A percentile compares a stretch with the other conserved stretches of the same genome.
These are phyloP conservation scores for Puccinia novopanici DNA, from an alignment of 1,284 basidiomycete genomes.

Conservation along the genomic window DNA sequence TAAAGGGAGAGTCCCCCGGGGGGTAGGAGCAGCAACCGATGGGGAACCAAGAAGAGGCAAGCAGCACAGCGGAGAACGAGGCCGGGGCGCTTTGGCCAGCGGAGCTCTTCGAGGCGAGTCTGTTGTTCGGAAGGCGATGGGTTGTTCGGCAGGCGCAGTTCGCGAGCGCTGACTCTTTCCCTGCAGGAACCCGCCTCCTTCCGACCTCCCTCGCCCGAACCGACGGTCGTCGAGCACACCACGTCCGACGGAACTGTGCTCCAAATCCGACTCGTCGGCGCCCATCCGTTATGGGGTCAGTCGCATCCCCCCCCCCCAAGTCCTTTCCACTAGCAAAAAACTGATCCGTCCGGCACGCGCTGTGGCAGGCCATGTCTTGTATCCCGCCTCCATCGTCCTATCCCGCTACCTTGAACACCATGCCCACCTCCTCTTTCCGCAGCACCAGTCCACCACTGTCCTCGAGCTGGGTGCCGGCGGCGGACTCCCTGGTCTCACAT, in stretches of 20 bases:
- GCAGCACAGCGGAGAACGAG: too few relatives aligned
- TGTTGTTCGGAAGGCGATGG: too few relatives aligned
- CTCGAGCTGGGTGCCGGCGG: constrained; percentile 45
- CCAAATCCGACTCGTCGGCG: constrained; percentile 37
- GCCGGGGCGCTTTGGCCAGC: too few relatives aligned
- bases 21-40: too few relatives aligned
- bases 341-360: too few relatives aligned
- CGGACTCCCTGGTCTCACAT: constrained; percentile 32
- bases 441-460: constrained; percentile 5
- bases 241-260: constrained; percentile 9
- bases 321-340: too few relatives aligned
- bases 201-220: constrained; percentile 24
- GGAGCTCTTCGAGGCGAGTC: not conserved
- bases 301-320: not conserved
- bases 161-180: not conserved
- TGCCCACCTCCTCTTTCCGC: constrained; percentile 10
- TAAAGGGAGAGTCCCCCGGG: too few relatives aligned
- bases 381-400: constrained; percentile 37
- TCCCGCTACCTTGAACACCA: constrained; percentile 26
- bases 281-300: constrained; percentile 43
- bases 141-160: too few relatives aligned
- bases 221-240: constrained; percentile 16
- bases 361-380: constrained; percentile 30
- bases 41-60: too few relatives aligned
- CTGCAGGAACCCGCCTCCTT: constrained; percentile 29